Evolutionary conservation across 495 filamentous ascomycete species (phyloP).

Genomic region (Penicillium egyptiacum): DNA sequence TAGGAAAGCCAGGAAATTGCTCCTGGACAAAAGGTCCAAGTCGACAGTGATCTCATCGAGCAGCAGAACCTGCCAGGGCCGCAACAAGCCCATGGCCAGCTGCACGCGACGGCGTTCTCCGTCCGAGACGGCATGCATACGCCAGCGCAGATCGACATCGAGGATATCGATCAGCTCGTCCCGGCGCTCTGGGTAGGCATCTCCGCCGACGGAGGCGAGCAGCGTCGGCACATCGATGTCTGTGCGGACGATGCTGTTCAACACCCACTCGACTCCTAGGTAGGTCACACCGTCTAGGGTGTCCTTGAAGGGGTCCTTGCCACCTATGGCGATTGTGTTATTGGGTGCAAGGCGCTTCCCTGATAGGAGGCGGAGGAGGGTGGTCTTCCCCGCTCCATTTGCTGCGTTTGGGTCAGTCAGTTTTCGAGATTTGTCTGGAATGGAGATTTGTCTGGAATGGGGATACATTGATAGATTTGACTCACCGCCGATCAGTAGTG

Average conservation of each 20-base stretch:
- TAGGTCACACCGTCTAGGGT: slow-evolving; percentile 92
- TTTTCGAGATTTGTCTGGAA: neutral
- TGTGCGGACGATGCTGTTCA: slow-evolving; percentile 93
- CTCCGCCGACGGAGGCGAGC: slow-evolving; percentile 80
- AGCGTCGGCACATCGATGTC: slow-evolving; percentile 91
- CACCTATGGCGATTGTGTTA: slow-evolving; percentile 68
- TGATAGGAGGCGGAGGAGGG: slow-evolving; percentile 83
- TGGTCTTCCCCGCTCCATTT: slow-evolving; percentile 97
- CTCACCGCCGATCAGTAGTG: slow-evolving; percentile 85
- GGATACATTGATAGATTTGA: too few species aligned
- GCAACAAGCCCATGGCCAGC: slow-evolving; percentile 89
- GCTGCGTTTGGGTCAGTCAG: slow-evolving; percentile 47
- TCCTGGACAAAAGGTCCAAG: slow-evolving; percentile 79
- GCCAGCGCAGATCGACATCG: slow-evolving; percentile 88
- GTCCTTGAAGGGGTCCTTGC: slow-evolving; percentile 86
- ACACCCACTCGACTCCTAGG: slow-evolving; percentile 95
- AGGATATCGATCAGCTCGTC: slow-evolving; percentile 86
- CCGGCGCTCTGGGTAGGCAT: slow-evolving; percentile 73
- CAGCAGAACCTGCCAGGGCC: slow-evolving; percentile 89
- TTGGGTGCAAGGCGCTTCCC: slow-evolving; percentile 88
- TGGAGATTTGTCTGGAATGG: neutral
- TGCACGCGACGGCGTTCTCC: slow-evolving; percentile 91
- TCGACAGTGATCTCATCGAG: slow-evolving; percentile 98
- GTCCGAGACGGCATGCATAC: slow-evolving; percentile 92
- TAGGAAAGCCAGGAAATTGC: slow-evolving; percentile 83